Base-by-base conservation (phyloP, 768 basidiomycete genomes). In the Ramaria rubella region DNA sequence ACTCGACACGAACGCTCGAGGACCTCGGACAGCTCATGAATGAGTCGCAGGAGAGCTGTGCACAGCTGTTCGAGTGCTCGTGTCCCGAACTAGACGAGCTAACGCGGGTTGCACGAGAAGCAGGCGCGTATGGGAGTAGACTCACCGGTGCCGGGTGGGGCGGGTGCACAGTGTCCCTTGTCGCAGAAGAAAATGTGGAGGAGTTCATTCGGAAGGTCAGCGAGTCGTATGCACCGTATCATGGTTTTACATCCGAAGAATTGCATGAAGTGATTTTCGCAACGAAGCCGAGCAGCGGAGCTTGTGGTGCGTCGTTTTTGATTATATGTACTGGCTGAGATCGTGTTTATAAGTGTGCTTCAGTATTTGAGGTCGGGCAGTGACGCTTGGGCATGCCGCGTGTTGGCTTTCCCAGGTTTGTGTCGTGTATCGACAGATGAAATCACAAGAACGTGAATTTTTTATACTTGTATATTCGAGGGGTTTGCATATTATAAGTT, bases 141-240 rank as follows among this genome's bases (percentile, higher is more conserved):
- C 73, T 93, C n/a, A 94, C 93, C 19, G 90, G 90, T 27, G 91
- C 91, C 0, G 91, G 90, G 3, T 95, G 91, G 91, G 93, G 93
- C 34, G 92, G 92, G 5, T 93, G 90, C 64, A 87, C 87, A 0
- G 86, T 94, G 21, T 90, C 88, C 6, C 77, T 94, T 19, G 85
- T 94, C 15, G 77, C 81, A 6, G 85, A 86, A 64, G 68, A 72
- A 19, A 63, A 79, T 43, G 87, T 88, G 2, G 75, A 78, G 0
- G 59, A 63, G 7, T 94, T 94, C 67, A 84, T 92, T 44, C 64
- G 71, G 59, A 74, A 75, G 60, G 71, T 94, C 17, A 79, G 74
- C 64, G 70, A 71, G n/a, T 71, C 69, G 4, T 94, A 91, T 66
- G 69, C 66, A 17, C 80, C 85, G n/a, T 92, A 88, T 68, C 71